Base-by-base conservation (phyloP, 2,329 filamentous ascomycete species). In the Pseudogymnoascus sp. region DNA sequence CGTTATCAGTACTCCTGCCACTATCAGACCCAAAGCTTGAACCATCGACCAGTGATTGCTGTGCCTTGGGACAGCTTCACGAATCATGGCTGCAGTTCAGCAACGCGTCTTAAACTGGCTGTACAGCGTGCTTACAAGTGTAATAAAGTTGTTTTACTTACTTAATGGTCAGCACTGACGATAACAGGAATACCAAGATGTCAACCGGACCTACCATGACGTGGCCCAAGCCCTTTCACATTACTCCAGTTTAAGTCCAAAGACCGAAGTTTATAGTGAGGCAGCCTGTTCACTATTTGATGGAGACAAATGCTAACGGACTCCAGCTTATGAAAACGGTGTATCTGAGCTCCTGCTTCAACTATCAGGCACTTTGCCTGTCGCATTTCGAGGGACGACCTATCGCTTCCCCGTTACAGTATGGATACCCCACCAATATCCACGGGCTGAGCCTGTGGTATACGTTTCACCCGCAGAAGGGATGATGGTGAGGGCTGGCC, bases 41-140 rank as follows among this genome's bases (percentile, higher is more conserved):
- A 55, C 49, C 28, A 33, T 33, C 45, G 60, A 62, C 52, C 35
- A 23, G 25, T 33, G 38, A 58, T 62, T 42, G 45, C 49, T 41
- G 39, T 41, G 35, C 28, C 58, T 60, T 64, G 25, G 64, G 62
- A 67, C 66, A 68, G 64, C 66, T 68, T 68, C 68, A 64, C 38
- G 9, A 65, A 71, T 19, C 65, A 74, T 73, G 72, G 72, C 72
- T 81, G 85, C 87, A 69, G 90, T 96, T 73, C 89, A 91, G 70
- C 92, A 96, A 76, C 90, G 92, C 77, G 88, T 95, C 65, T 82
- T 97, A 71, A 92, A 92, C 77, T 97, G 93, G 93, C 86, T 97
- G 5, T 96, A 96, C 77, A 94, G 90, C 76, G 88, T 96, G 62
- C 78, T 97, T 63, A 90, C 88, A 42, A 90, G 86, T 70, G 89